phyloP scores from a whole-genome alignment of 2,329 filamentous ascomycete species.

The Fusarium tricinctum region DNA sequence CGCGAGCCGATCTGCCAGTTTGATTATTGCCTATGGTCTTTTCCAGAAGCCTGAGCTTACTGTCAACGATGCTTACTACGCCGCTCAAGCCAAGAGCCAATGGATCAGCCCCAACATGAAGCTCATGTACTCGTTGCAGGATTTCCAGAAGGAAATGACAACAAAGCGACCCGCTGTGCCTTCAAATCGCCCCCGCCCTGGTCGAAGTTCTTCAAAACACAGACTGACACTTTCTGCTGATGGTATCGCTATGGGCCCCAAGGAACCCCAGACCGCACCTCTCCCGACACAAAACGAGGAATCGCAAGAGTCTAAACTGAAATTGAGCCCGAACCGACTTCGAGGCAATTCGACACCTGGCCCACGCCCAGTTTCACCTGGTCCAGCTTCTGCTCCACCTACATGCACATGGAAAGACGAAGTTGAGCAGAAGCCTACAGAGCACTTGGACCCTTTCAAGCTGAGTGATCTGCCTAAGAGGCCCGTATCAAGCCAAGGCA shows the following conservation, averaged over 20 bases:
- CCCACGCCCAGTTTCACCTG: constrained; percentile 67
- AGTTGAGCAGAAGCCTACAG: constrained; percentile 57
- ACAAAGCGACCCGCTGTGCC: constrained; percentile 64
- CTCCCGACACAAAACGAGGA: constrained; percentile 67
- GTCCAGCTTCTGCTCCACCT: constrained; percentile 76
- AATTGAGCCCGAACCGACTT: constrained; percentile 60
- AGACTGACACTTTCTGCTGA: constrained; percentile 72
- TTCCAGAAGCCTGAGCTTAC: constrained; percentile 82
- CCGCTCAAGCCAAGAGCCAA: constrained; percentile 82
- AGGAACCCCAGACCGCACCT: constrained; percentile 73
- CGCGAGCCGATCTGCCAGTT: constrained; percentile 85
- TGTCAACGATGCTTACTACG: constrained; percentile 86
- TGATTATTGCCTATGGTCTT: constrained; percentile 88
- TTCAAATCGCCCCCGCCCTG: constrained; percentile 64
- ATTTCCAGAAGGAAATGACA: constrained; percentile 77
- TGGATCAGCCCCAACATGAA: constrained; percentile 96
- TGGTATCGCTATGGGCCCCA: constrained; percentile 65
- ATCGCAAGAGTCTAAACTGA: constrained; percentile 56
- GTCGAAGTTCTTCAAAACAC: constrained; percentile 71
- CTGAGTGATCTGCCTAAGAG: constrained; percentile 51
- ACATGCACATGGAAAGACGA: constrained; percentile 70
- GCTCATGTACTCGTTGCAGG: constrained; percentile 88
- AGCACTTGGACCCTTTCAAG: constrained; percentile 40
- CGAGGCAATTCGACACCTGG: constrained; percentile 69
- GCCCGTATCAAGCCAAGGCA: constrained; percentile 54